Evolutionary conservation across 805 yeast species (phyloP), one percentile per base, ranked within the genome.

Genomic region (Candida taoyuanica): DNA sequence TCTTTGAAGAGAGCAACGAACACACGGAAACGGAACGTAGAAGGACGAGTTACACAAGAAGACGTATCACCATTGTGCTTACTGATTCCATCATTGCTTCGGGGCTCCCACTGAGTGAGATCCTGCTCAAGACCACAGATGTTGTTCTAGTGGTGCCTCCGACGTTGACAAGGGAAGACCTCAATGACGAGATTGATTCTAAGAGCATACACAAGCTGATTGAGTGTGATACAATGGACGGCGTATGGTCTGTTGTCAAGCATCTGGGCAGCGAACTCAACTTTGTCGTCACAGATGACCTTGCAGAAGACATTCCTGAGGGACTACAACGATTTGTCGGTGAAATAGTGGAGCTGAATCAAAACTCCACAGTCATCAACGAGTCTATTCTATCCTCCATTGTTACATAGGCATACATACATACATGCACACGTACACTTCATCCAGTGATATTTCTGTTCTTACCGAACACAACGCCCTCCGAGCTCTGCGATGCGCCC

Each of bases 171-270:
- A 12, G 44, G 15, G 33, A 34, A 23, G 49, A 53, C 40, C 32
- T 55, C 7, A 31, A 40, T 4, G 37, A 37, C 24, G 37, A 51
- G 11, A 40, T 64, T 2, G 55, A 59, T 3, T 29, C 43, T 16
- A 56, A 54, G 42, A 64, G 68, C 36, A 18, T 11, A 4, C 47
- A 40, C 33, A 53, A 53, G 21, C 37, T 48, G 2, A 51, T 53
- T 11, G 61, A 60, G 33, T 71, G 78, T 34, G 70, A 65, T n/a
- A 67, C 73, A 1, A 61, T 61, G 37, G 60, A 56, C 11, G 80
- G 83, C 3, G 54, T 75, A 11, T 70, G 74, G 60, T 76, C 78
- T 26, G 64, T 78, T n/a, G 62, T 76, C 17, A 75, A 74, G 43
- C 81, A 76, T 40, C 36, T 78, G 18, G 55, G 59, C 17, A 64